These are phyloP conservation scores for Rosa rugosa DNA, from an alignment of 306 rosid genomes.

Conservation along the genomic window DNA sequence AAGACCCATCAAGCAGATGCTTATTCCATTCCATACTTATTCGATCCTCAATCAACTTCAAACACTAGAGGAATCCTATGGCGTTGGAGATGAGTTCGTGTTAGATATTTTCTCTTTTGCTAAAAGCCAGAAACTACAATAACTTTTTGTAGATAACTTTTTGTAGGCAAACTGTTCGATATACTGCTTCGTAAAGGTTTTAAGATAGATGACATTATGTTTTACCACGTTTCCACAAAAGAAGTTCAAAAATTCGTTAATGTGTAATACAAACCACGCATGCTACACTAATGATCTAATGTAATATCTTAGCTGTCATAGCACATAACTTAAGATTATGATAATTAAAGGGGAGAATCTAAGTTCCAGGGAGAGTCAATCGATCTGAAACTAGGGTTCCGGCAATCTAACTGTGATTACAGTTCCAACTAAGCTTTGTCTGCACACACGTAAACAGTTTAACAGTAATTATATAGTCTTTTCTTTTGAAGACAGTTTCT, in stretches of 20 bases:
- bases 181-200: background rate
- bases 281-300: background rate
- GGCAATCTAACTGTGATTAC: background rate
- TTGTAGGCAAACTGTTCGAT: background rate
- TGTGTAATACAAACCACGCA: background rate
- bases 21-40: background rate
- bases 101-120: background rate
- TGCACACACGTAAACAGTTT: background rate
- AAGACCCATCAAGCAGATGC: background rate
- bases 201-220: too few relatives aligned
- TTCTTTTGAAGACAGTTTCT: background rate
- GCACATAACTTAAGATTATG: too few relatives aligned
- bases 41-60: background rate
- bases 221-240: too few relatives aligned
- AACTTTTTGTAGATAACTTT: background rate
- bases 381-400: constrained; percentile 7
- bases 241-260: background rate
- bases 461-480: background rate
- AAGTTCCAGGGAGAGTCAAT: background rate
- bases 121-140: background rate
- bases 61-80: background rate
- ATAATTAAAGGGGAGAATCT: background rate
- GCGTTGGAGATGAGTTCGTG: background rate
- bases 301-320: background rate
- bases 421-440: background rate